A percentile compares a stretch with the other conserved stretches of the same genome.
Evolutionary conservation across 2,329 filamentous ascomycete species (phyloP).

Genomic region (Fusarium staphyleae): DNA sequence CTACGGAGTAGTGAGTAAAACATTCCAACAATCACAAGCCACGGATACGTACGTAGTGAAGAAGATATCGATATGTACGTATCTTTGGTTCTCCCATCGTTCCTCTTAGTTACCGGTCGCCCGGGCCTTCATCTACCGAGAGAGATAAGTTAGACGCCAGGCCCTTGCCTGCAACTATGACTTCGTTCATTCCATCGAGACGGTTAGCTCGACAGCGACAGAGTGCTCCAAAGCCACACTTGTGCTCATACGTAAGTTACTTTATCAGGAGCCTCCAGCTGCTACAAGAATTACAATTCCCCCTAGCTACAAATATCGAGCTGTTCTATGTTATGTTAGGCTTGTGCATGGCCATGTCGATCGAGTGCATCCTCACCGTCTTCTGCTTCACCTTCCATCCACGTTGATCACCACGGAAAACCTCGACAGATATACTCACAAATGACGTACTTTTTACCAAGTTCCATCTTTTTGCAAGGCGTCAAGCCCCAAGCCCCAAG

Average conservation of each 20-base stretch:
- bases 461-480: neutral
- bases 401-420: neutral
- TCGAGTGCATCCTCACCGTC: neutral
- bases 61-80: no score
- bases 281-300: no score
- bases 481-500: neutral
- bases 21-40: neutral
- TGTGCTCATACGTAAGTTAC: no score
- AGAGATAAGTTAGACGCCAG: neutral
- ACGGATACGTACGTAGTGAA: no score
- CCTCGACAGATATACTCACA: neutral
- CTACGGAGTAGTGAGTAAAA: neutral
- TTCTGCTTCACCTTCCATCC: conserved; percentile 4
- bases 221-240: no score
- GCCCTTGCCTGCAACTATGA: neutral
- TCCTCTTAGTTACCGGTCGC: neutral
- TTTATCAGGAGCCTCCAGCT: no score
- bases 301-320: no score
- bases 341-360: no score
- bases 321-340: no score
- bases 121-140: neutral
- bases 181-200: no score
- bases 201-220: no score
- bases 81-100: no score
- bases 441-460: neutral